phyloP scores from a whole-genome alignment of 495 filamentous ascomycete species.

The Talaromyces proteolyticus region DNA sequence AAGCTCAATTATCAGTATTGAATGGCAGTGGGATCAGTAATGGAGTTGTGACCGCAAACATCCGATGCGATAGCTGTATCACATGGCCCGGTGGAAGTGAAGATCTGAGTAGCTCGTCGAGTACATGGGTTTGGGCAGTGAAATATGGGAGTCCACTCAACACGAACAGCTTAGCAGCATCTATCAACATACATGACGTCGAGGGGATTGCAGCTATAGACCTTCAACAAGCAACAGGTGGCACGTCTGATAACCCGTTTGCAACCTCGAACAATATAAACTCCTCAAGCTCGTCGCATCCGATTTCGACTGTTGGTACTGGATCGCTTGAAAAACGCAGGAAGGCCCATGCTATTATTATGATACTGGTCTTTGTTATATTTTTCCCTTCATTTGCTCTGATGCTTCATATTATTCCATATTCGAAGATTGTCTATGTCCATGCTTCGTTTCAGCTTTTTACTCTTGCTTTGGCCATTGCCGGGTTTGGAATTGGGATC shows the following conservation, averaged over 20 bases:
- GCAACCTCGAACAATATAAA: no score
- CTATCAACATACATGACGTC: conserved; percentile 50
- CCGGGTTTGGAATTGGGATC: conserved; percentile 58
- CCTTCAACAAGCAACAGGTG: conserved; percentile 46
- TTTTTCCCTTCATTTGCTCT: conserved; percentile 47
- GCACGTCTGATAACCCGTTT: conserved; percentile 58
- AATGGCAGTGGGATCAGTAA: conserved; percentile 49
- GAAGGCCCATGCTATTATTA: conserved; percentile 35
- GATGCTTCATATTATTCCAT: conserved; percentile 25
- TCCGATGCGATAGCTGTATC: conserved; percentile 47
- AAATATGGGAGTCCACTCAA: conserved; percentile 49
- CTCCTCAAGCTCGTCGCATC: neutral
- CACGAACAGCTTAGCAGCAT: conserved; percentile 35
- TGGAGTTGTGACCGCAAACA: conserved; percentile 52
- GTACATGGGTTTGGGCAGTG: conserved; percentile 58
- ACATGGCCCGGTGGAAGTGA: conserved; percentile 43
- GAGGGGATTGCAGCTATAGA: conserved; percentile 46
- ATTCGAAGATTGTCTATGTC: conserved; percentile 19
- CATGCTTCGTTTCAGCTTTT: conserved; percentile 57
- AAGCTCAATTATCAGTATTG: conserved; percentile 40
- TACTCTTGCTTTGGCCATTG: conserved; percentile 47
- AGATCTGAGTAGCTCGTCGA: conserved; percentile 29
- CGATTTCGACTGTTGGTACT: neutral
- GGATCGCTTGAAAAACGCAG: conserved; percentile 9
- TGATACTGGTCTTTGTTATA: conserved; percentile 32